Evolutionary conservation across 2,329 filamentous ascomycete genomes (phyloP).

Genomic region (Dryadomyces sulphureus): DNA sequence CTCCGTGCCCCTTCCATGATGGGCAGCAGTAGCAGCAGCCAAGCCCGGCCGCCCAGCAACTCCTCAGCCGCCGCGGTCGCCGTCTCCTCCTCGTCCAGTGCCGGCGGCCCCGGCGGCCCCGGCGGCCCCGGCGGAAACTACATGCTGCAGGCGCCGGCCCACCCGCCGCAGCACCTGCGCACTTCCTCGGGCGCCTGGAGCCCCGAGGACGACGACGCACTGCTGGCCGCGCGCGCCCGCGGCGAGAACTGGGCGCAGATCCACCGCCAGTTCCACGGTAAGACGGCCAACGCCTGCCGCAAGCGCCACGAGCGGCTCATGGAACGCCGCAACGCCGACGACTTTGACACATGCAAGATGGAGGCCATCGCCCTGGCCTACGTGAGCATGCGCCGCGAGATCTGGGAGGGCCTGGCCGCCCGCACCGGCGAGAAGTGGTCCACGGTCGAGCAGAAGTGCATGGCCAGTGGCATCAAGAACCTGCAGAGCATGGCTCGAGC

Average conservation of each 20-base stretch:
- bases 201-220: slow-evolving; percentile 55
- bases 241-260: slow-evolving; percentile 78
- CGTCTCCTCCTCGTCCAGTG: too few relatives aligned
- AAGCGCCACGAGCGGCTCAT: slow-evolving; percentile 78
- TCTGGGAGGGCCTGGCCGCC: slow-evolving; percentile 64
- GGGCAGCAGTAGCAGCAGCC: neutral
- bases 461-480: slow-evolving; percentile 73
- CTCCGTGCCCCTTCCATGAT: neutral
- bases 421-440: slow-evolving; percentile 72
- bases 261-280: slow-evolving; percentile 58
- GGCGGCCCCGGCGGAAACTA: neutral
- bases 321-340: slow-evolving; percentile 58
- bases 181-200: slow-evolving; percentile 57
- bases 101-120: neutral
- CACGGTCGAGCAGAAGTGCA: slow-evolving; percentile 56
- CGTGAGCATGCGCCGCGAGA: slow-evolving; percentile 63
- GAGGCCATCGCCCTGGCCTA: slow-evolving; percentile 65
- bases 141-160: slow-evolving; percentile 4
- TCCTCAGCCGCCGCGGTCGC: too few relatives aligned
- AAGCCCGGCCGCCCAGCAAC: neutral
- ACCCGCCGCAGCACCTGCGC: slow-evolving; percentile 26
- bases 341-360: slow-evolving; percentile 65
- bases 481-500: slow-evolving; percentile 51
- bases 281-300: slow-evolving; percentile 71
- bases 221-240: slow-evolving; percentile 56